These are phyloP conservation scores for Spathaspora sp. DNA, from an alignment of 805 yeast species.

Conservation along the genomic window DNA sequence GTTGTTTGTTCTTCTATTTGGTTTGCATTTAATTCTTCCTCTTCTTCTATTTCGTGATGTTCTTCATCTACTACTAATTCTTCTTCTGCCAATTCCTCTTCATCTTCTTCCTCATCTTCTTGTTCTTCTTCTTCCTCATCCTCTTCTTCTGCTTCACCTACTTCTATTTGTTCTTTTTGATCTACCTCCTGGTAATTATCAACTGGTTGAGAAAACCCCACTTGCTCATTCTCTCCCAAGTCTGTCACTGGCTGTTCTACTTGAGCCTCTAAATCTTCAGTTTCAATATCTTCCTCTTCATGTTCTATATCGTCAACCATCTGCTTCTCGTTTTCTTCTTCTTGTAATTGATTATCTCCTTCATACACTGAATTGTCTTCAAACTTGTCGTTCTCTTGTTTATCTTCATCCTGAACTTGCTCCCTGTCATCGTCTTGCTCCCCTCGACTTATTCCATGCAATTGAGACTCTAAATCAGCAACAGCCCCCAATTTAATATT, in stretches of 20 bases:
- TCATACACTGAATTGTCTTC: too few relatives aligned
- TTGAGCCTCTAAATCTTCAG: background rate
- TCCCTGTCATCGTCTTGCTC: slow-evolving; percentile 9
- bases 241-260: background rate
- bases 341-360: too few relatives aligned
- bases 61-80: slow-evolving; percentile 6
- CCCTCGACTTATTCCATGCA: slow-evolving; percentile 19
- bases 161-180: too few relatives aligned
- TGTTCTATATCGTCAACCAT: background rate
- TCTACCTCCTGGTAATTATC: too few relatives aligned
- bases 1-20: too few relatives aligned
- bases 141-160: background rate
- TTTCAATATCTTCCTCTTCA: background rate
- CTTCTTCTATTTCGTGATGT: background rate
- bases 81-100: slow-evolving; percentile 6
- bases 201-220: too few relatives aligned
- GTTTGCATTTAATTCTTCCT: too few relatives aligned
- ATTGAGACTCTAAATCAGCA: slow-evolving; percentile 6
- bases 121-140: too few relatives aligned
- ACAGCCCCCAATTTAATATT: slow-evolving; percentile 16
- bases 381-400: background rate
- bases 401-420: background rate
- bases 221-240: too few relatives aligned
- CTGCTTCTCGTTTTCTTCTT: too few relatives aligned
- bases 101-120: background rate